Evolutionary conservation across 257 asterid genomes (phyloP).

Genomic region (Leptodermis oblonga): DNA sequence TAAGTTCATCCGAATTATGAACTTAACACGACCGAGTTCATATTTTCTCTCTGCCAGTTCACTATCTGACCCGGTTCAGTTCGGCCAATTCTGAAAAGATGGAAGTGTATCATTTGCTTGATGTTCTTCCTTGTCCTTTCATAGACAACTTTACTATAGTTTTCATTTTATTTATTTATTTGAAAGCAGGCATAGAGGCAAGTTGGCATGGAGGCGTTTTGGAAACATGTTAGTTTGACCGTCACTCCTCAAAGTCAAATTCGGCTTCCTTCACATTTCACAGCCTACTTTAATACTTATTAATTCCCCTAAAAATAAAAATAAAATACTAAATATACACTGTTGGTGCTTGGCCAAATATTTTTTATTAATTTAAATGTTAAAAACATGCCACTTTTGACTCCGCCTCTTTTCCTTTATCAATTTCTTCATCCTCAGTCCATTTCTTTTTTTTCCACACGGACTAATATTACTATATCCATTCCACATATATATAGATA

Average conservation of each 20-base stretch:
- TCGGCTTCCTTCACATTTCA: not conserved
- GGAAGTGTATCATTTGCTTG: no score
- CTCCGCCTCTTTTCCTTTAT: not conserved
- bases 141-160: not conserved
- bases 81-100: no score
- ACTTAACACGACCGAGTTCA: no score
- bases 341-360: no score
- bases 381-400: conserved; percentile 15
- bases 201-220: not conserved
- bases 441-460: not conserved
- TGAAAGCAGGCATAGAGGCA: not conserved
- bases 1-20: no score
- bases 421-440: not conserved
- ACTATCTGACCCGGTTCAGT: no score
- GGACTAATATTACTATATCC: not conserved
- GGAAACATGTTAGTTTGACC: conserved; percentile 4
- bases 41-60: no score
- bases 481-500: not conserved
- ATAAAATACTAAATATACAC: no score
- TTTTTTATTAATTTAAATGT: not conserved
- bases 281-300: not conserved
- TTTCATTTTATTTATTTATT: not conserved
- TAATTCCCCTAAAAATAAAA: not conserved
- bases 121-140: no score
- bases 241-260: conserved; percentile 7